Percentiles rank a stretch among this genome's conserved stretches.
phyloP scores from a whole-genome alignment of 306 rosid genomes.

The Betula pendula region DNA sequence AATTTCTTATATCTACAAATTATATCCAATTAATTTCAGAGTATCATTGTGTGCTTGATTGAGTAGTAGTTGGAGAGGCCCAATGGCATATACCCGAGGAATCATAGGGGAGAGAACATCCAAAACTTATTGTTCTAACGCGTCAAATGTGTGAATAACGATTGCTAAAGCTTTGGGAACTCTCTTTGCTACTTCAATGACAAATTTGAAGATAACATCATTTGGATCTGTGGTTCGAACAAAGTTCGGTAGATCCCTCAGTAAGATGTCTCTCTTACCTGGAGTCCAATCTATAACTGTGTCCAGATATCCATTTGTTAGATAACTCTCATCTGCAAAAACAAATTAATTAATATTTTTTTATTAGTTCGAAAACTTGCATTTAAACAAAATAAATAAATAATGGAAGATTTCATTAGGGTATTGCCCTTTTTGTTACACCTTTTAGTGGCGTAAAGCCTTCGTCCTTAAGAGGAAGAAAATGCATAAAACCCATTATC shows the following conservation, averaged over 20 bases:
- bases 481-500: neutral
- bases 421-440: neutral
- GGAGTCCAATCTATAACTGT: constrained; percentile 23
- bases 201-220: neutral
- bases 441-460: constrained; percentile 22
- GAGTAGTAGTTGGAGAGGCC: constrained; percentile 14
- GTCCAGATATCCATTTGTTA: constrained; percentile 22
- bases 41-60: neutral
- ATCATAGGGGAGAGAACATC: constrained; percentile 9
- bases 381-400: neutral
- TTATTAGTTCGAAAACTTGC: neutral
- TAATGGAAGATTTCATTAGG: neutral
- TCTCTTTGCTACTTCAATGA: neutral
- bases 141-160: constrained; percentile 17
- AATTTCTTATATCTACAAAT: constrained; percentile 15
- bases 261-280: neutral
- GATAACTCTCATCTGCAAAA: constrained; percentile 19
- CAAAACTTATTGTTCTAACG: constrained; percentile 18
- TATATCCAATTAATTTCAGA: neutral
- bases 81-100: constrained; percentile 1
- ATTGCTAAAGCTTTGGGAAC: neutral
- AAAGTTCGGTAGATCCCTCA: constrained; percentile 11
- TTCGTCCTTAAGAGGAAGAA: neutral
- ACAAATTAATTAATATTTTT: neutral
- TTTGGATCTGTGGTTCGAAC: neutral